phyloP scores from a whole-genome alignment of 192 early-diverging fungal genomes.

The Rhizophagus clarus region DNA sequence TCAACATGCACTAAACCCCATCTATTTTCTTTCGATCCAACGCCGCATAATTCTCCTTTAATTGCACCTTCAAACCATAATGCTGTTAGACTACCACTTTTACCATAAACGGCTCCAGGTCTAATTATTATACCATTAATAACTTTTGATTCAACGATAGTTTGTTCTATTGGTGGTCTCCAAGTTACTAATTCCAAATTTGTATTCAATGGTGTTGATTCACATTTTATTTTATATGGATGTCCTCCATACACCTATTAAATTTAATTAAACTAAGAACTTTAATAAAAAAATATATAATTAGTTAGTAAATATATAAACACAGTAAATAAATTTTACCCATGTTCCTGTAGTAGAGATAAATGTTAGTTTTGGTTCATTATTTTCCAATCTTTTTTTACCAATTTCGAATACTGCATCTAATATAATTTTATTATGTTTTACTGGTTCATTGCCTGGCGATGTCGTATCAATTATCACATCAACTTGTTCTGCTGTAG shows the following conservation, averaged over 20 bases:
- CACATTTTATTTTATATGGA: neutral
- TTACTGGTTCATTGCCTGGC: neutral
- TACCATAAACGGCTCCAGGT: constrained; percentile 29
- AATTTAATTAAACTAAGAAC: too few species aligned
- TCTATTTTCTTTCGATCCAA: constrained; percentile 24
- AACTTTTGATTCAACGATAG: constrained; percentile 21
- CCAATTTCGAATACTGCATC: constrained; percentile 30
- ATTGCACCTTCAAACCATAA: constrained; percentile 24
- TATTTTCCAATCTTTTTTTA: constrained; percentile 32
- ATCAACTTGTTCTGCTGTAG: constrained; percentile 30
- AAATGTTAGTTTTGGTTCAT: constrained; percentile 29
- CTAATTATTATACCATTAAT: constrained; percentile 33
- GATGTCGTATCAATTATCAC: constrained; percentile 39
- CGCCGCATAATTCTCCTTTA: constrained; percentile 7
- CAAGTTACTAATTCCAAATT: constrained; percentile 30
- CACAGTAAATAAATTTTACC: constrained; percentile 29
- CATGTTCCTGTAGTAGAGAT: constrained; percentile 43
- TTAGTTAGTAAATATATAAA: too few species aligned
- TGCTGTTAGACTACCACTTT: constrained; percentile 27
- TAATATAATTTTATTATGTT: constrained; percentile 31
- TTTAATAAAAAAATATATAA: too few species aligned
- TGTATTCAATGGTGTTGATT: neutral
- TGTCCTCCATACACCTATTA: neutral
- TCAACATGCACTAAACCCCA: constrained; percentile 38
- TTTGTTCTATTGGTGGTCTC: constrained; percentile 36